Base-by-base conservation (phyloP, 495 filamentous ascomycete genomes). In the Entonaema liquescens region DNA sequence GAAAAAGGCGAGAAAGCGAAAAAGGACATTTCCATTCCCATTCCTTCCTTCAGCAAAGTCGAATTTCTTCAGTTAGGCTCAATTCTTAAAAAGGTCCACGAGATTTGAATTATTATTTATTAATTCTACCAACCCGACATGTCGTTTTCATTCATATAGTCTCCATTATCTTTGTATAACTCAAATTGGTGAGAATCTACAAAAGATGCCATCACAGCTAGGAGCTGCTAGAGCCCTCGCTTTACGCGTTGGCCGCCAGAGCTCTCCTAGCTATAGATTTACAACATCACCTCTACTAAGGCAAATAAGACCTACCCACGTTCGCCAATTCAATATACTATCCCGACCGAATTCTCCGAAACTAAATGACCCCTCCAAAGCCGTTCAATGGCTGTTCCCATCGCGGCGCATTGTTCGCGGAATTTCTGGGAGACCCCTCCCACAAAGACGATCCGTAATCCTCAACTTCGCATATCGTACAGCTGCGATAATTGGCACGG, bases 381-480 rank as follows among this genome's bases (percentile, higher is more conserved):
- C 42, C 0, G 56, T 38, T 3, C 70, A 70, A 68, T 49, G 57
- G 56, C 62, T 68, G 5, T 70, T 57, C 60, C 62, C 71, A 2
- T 26, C 73, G 44, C 62, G 50, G 40, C 67, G 38, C 35, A 44
- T 57, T 15, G 58, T 55, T 29, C 82, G 82, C 63, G 68, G 74
- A 33, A 73, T 87, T 11, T 86, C 84, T 0, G 84, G 82, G 17
- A 80, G 76, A 67, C 84, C 85, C 11, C 79, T 86, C 11, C 85
- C 84, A 0, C 81, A 81, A 65, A 52, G 69, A 38, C 80, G 73
- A 62, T 84, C 81, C 3, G 75, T 73, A 31, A 26, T 83, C 3
- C 70, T 86, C 26, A 86, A 85, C 72, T 86, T 85, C 63, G 63
- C 75, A 28, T 86, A 86, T 70, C 81, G 86, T 58, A 80, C 79